These are phyloP conservation scores for Malania oleifera DNA, from an alignment of 164 flowering plant species.

Conservation along the genomic window DNA sequence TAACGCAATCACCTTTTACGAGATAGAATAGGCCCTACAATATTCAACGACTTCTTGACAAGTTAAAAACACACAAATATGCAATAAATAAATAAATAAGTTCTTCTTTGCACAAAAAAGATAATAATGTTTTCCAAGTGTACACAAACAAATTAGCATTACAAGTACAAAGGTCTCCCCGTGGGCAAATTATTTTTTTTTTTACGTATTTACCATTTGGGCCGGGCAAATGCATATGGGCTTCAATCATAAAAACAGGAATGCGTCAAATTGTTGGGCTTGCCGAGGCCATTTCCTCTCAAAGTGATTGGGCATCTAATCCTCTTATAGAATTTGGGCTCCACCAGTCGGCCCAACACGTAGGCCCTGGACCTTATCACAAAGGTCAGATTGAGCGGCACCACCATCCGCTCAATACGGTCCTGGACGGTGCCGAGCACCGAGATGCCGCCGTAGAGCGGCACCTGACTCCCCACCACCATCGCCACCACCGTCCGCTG, in stretches of 20 bases:
- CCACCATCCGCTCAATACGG: conserved; percentile 14
- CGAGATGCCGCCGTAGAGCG: conserved; percentile 73
- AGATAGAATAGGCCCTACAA: too few relatives aligned
- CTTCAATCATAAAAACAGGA: conserved; percentile 41
- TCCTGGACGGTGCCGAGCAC: conserved; percentile 18
- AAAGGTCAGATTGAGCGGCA: conserved; percentile 68
- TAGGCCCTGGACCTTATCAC: conserved; percentile 66
- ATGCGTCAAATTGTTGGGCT: conserved; percentile 29
- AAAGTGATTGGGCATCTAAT: conserved; percentile 55
- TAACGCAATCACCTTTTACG: too few relatives aligned
- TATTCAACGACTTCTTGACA: too few relatives aligned
- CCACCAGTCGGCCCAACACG: conserved; percentile 76
- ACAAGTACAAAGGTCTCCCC: too few relatives aligned
- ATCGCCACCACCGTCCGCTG: conserved; percentile 25
- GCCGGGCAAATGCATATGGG: neutral
- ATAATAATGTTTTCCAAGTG: too few relatives aligned
- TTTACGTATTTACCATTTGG: too few relatives aligned
- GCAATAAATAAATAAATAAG: too few relatives aligned
- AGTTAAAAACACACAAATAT: too few relatives aligned
- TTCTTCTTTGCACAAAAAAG: too few relatives aligned
- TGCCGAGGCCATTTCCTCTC: conserved; percentile 40
- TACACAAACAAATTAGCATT: too few relatives aligned
- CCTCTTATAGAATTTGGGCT: conserved; percentile 50
- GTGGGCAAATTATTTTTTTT: too few relatives aligned
- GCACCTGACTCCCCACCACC: conserved; percentile 55